phyloP scores from a whole-genome alignment of 2,329 filamentous ascomycete species.

The Mycosphaerella arachidis region DNA sequence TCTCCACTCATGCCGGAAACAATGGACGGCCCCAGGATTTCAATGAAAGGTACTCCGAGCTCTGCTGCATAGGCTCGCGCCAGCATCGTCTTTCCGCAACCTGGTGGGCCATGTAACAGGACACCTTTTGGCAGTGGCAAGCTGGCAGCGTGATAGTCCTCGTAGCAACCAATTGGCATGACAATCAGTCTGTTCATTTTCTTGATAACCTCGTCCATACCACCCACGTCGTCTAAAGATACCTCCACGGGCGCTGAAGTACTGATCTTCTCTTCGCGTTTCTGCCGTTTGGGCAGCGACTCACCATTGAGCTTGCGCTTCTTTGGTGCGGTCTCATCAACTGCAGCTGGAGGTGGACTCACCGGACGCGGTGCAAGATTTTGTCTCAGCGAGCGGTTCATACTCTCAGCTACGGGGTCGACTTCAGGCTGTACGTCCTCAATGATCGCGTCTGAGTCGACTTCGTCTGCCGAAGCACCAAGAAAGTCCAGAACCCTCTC shows the following conservation, averaged over 20 bases:
- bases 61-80: conserved; percentile 74
- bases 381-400: conserved; percentile 54
- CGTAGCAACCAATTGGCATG: conserved; percentile 64
- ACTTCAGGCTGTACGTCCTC: conserved; percentile 33
- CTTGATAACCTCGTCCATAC: conserved; percentile 66
- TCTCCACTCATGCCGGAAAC: conserved; percentile 86
- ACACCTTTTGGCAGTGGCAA: conserved; percentile 70
- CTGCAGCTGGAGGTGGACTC: conserved; percentile 8
- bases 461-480: conserved; percentile 57
- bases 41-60: conserved; percentile 71
- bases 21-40: conserved; percentile 75
- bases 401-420: conserved; percentile 42
- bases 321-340: conserved; percentile 41
- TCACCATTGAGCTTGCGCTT: conserved; percentile 59
- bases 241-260: conserved; percentile 60
- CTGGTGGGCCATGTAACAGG: conserved; percentile 75
- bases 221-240: conserved; percentile 68
- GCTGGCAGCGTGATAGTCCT: conserved; percentile 61
- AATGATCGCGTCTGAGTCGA: conserved; percentile 51
- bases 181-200: conserved; percentile 68
- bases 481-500: conserved; percentile 74
- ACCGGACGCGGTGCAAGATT: conserved; percentile 19
- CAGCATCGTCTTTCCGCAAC: conserved; percentile 82
- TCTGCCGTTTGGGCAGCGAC: conserved; percentile 62
- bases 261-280: conserved; percentile 43